Base-by-base conservation (phyloP, 306 rosid genomes). In the Malus orientalis region DNA sequence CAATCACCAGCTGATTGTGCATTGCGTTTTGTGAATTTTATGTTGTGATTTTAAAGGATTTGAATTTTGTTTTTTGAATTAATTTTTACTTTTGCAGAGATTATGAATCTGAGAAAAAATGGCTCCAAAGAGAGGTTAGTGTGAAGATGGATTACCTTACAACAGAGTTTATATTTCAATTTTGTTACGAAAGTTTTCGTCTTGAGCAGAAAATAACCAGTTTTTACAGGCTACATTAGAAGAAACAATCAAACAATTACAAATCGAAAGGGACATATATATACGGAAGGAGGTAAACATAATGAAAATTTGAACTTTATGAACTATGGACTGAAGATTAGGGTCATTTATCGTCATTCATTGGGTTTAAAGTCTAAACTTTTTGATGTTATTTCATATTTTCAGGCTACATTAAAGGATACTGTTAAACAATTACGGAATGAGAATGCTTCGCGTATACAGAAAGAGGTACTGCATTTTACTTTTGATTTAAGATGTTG, bases 331-430 rank as follows among this genome's bases (percentile, higher is more conserved):
- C 45, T 23, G 9, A 23, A 58, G 23, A 30, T 29, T 67, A 33
- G 23, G 44, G 20, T 29, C 14, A 29, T 30, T 12, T 60, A 6
- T 12, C 0, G 2, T 70, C 63, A 22, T 23, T 23, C 16, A 32
- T 30, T 70, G 32, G 53, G 33, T 63, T 63, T 42, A 42, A 74
- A 15, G 36, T 63, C 42, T 42, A 60, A 74, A 15, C 7, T 44
- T 74, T 74, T 13, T 23, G 11, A 27, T 73, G 68, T 8, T 38
- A 1, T 32, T 74, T 16, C 45, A 20, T 10, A 11, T 61, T 79
- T 33, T 19, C 84, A 91, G 96, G 79, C 80, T 58, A 33, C 63
- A 57, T 89, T 75, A 53, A 91, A 83, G 76, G 89, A 81, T 74
- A 58, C 77, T 27, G 70, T 87, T 58, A 71, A 69, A 76, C 78